phyloP scores from a whole-genome alignment of 768 basidiomycete genomes.

The Auricularia auricula-judae region DNA sequence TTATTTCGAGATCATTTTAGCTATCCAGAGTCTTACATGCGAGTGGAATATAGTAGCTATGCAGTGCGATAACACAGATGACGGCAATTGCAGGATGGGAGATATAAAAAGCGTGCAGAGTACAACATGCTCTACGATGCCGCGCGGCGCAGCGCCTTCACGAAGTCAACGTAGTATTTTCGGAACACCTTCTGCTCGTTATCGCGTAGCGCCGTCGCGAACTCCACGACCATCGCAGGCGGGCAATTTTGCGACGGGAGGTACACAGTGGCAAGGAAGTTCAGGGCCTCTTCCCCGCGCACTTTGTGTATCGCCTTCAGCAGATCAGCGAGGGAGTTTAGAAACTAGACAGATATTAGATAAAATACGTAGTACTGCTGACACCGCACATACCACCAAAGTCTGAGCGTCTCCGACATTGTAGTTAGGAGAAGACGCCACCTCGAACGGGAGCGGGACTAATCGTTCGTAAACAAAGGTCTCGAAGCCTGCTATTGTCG shows the following conservation, averaged over 20 bases:
- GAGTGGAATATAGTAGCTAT: too few relatives aligned
- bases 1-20: too few relatives aligned
- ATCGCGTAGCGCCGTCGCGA: conserved; percentile 63
- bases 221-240: conserved; percentile 60
- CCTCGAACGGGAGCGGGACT: conserved; percentile 70
- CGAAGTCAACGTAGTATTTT: conserved; percentile 81
- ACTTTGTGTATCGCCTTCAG: conserved; percentile 68
- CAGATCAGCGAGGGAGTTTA: conserved; percentile 81
- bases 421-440: conserved; percentile 68
- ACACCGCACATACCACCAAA: conserved; percentile 46
- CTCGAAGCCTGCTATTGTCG: conserved; percentile 77
- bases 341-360: conserved; percentile 39
- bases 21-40: too few relatives aligned
- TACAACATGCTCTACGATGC: too few relatives aligned
- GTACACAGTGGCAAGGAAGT: conserved; percentile 67
- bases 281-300: conserved; percentile 71
- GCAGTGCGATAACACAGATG: too few relatives aligned
- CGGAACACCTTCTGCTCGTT: conserved; percentile 67
- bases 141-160: conserved; percentile 16
- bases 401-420: conserved; percentile 85
- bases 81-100: too few relatives aligned
- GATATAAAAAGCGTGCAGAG: too few relatives aligned
- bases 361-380: neutral
- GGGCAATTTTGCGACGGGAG: conserved; percentile 89
- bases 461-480: conserved; percentile 81